Percentiles rank a stretch among this genome's conserved stretches.
Evolutionary conservation across 148 eudicot genomes (phyloP).

Genomic region (Amaranthus cruentus): DNA sequence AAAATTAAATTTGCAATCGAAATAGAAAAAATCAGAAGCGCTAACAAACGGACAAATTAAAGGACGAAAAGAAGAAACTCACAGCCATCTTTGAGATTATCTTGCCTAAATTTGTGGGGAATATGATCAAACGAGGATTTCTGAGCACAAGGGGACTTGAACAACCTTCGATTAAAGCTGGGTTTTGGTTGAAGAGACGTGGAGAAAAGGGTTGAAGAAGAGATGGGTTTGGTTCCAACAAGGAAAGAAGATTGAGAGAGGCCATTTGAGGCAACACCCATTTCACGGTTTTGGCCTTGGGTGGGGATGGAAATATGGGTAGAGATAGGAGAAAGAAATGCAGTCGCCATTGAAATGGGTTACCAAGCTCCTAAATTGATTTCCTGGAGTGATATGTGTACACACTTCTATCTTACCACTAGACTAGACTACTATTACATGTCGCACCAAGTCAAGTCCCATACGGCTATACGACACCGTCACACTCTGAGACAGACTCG

Average conservation of each 20-base stretch:
- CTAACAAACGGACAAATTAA: neutral
- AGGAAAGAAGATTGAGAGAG: constrained; percentile 38
- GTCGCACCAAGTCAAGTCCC: too few species aligned
- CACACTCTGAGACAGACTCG: too few species aligned
- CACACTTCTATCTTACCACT: too few species aligned
- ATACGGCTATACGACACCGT: too few species aligned
- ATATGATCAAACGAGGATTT: constrained; percentile 49
- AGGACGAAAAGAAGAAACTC: constrained; percentile 20
- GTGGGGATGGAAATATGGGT: constrained; percentile 13
- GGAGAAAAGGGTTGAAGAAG: constrained; percentile 24
- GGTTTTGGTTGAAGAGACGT: constrained; percentile 19
- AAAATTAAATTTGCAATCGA: neutral
- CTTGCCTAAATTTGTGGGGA: constrained; percentile 70
- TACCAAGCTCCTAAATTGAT: neutral
- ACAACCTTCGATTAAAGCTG: constrained; percentile 24
- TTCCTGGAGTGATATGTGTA: neutral
- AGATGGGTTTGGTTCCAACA: constrained; percentile 27
- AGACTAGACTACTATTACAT: too few species aligned
- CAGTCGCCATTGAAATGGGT: constrained; percentile 45
- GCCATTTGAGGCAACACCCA: constrained; percentile 15
- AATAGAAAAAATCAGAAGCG: neutral
- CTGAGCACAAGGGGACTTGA: constrained; percentile 41
- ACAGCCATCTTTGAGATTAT: constrained; percentile 72
- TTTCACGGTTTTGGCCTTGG: constrained; percentile 30
- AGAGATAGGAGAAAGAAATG: constrained; percentile 46